Evolutionary conservation across 179 eudicot genomes (phyloP).

Genomic region (Corrigiola litoralis): DNA sequence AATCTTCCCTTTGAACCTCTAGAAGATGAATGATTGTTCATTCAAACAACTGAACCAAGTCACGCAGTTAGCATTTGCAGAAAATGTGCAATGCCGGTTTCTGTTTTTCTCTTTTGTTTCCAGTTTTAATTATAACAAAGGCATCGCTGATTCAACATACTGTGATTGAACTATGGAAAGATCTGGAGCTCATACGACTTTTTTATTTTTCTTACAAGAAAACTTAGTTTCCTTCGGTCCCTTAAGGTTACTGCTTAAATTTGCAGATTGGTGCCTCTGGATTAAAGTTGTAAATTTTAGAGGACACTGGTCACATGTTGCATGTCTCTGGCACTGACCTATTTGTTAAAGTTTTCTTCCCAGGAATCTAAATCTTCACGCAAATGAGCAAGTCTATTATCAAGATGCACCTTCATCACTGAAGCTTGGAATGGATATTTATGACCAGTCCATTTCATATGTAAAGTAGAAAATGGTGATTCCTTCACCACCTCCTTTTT

Average conservation of each 20-base stretch:
- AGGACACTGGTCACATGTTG: not conserved
- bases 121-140: not conserved
- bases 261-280: not conserved
- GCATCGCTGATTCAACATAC: not conserved
- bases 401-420: conserved; percentile 7
- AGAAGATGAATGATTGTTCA: too few relatives aligned
- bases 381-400: not conserved
- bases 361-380: conserved; percentile 5
- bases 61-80: too few relatives aligned
- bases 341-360: not conserved
- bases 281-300: not conserved
- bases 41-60: not conserved
- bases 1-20: not conserved
- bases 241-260: not conserved
- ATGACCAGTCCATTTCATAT: not conserved
- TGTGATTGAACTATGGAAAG: not conserved
- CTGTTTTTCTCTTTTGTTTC: too few relatives aligned
- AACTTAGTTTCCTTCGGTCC: not conserved
- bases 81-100: too few relatives aligned
- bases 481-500: not conserved
- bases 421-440: conserved; percentile 2
- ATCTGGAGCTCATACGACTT: too few relatives aligned
- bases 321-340: not conserved
- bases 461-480: not conserved
- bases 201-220: not conserved